Conservation (phyloP, 2,329 filamentous ascomycete genomes). For the Talaromyces sp. region DNA sequence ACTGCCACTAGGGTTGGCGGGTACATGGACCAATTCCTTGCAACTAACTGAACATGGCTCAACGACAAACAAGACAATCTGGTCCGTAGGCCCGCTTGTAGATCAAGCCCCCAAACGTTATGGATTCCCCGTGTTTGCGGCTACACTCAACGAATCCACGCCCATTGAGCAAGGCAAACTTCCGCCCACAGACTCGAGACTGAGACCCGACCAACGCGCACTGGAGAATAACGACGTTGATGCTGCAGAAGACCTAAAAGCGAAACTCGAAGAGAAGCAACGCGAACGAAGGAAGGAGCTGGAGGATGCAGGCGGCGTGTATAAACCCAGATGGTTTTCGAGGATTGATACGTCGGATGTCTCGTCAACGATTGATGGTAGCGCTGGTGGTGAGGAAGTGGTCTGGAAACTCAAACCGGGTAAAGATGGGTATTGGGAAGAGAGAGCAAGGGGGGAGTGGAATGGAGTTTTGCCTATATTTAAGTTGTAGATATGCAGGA, state of each 20-base stretch:
- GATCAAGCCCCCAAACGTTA: slow-evolving; percentile 76
- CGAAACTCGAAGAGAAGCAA: slow-evolving; percentile 80
- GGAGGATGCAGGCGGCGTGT: slow-evolving; percentile 69
- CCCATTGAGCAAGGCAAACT: slow-evolving; percentile 69
- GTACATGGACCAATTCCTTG: slow-evolving; percentile 80
- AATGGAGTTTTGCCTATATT: slow-evolving; percentile 56
- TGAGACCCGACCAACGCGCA: slow-evolving; percentile 83
- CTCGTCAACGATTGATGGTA: background rate
- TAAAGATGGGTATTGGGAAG: slow-evolving; percentile 92
- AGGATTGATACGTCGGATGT: slow-evolving; percentile 51
- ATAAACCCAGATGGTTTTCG: slow-evolving; percentile 81
- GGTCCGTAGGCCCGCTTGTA: slow-evolving; percentile 74
- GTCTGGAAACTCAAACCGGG: slow-evolving; percentile 70
- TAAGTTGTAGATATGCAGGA: slow-evolving; percentile 28
- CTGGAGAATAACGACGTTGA: slow-evolving; percentile 80
- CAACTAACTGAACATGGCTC: slow-evolving; percentile 63
- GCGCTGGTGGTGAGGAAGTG: slow-evolving; percentile 40
- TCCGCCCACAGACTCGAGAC: slow-evolving; percentile 75
- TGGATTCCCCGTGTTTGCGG: slow-evolving; percentile 84
- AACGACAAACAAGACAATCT: slow-evolving; percentile 65
- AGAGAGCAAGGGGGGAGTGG: slow-evolving; percentile 69
- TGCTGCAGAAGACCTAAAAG: slow-evolving; percentile 78
- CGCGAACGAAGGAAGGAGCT: slow-evolving; percentile 68
- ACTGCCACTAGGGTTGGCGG: slow-evolving; percentile 65
- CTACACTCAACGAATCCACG: slow-evolving; percentile 83